phyloP scores from a whole-genome alignment of 495 filamentous ascomycete species.

The Annulohypoxylon moriforme region DNA sequence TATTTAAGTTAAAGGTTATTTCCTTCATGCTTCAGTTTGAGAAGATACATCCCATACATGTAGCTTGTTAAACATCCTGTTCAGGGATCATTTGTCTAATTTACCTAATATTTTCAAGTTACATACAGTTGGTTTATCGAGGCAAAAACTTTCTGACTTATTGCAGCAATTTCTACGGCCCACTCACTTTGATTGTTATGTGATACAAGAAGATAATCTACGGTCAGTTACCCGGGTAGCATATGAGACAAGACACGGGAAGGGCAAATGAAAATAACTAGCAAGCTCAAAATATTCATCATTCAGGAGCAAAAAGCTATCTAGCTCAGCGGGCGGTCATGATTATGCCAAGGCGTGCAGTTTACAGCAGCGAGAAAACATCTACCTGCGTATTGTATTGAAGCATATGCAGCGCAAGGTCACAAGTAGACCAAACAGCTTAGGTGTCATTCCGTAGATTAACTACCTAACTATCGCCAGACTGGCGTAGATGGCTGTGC shows the following conservation, averaged over 20 bases:
- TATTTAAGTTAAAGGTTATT: too few species aligned
- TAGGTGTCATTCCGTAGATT: constrained; percentile 28
- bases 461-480: constrained; percentile 29
- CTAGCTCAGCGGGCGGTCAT: background rate
- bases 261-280: background rate
- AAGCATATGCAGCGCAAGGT: background rate
- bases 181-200: background rate
- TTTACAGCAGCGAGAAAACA: background rate
- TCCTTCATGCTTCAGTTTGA: too few species aligned
- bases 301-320: background rate
- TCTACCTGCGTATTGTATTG: background rate
- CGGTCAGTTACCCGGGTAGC: background rate
- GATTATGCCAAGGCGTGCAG: background rate
- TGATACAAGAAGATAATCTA: background rate
- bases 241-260: background rate
- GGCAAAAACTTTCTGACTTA: too few species aligned
- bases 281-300: background rate
- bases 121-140: too few species aligned
- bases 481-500: constrained; percentile 25
- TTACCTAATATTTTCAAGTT: too few species aligned
- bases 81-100: too few species aligned
- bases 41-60: too few species aligned
- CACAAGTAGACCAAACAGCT: constrained; percentile 5
- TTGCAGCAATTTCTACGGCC: too few species aligned
- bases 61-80: too few species aligned